phyloP scores from a whole-genome alignment of 2,329 filamentous ascomycete species.

The Epichloe glyceriae region DNA sequence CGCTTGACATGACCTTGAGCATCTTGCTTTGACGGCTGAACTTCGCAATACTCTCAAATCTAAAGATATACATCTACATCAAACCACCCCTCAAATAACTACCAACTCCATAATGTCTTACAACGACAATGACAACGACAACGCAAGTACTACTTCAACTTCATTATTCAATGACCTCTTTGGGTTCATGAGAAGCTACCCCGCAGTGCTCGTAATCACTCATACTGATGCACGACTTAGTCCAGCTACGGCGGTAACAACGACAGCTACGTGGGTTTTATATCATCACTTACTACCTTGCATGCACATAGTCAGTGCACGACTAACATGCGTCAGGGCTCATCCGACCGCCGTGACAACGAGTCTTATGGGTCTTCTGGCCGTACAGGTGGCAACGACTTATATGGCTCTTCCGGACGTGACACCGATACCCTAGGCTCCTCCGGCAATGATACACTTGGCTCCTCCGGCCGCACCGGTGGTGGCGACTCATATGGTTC shows the following conservation, averaged over 20 bases:
- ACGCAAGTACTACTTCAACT: constrained; percentile 15
- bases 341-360: constrained; percentile 10
- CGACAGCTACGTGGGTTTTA: constrained; percentile 15
- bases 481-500: too few relatives aligned
- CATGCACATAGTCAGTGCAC: not conserved
- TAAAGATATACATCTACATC: too few relatives aligned
- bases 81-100: not conserved
- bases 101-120: constrained; percentile 29
- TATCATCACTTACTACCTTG: too few relatives aligned
- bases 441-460: too few relatives aligned
- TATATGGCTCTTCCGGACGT: constrained; percentile 10
- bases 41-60: too few relatives aligned
- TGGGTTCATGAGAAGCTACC: not conserved
- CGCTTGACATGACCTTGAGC: too few relatives aligned
- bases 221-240: constrained; percentile 5
- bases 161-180: not conserved
- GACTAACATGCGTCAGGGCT: constrained; percentile 7
- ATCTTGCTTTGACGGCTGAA: too few relatives aligned
- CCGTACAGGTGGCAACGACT: constrained; percentile 9
- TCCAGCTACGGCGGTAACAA: constrained; percentile 17
- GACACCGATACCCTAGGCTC: too few relatives aligned
- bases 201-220: not conserved
- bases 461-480: too few relatives aligned
- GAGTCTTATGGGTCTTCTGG: constrained; percentile 10
- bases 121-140: constrained; percentile 28